Evolutionary conservation across 176 grass and related monocot genomes (phyloP), one percentile per base, ranked within the genome.

Genomic region (Phragmites australis): DNA sequence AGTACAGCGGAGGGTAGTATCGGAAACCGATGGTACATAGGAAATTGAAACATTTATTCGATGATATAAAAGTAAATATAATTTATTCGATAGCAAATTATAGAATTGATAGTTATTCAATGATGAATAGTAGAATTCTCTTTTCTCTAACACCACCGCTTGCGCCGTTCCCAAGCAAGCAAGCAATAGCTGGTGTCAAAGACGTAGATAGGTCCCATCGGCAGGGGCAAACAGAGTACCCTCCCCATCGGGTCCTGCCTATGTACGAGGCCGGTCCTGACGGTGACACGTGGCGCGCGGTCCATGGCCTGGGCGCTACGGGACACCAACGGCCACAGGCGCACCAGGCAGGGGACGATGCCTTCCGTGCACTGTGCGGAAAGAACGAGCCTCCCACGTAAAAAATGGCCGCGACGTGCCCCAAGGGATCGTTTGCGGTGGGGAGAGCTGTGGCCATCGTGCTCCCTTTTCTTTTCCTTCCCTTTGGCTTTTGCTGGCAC

Each of bases 271-370:
- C 29, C 10, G 6, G 71, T 7, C 48, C 6, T 21, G 39, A 26
- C 8, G 0, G 10, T 53, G 19, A 83, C 48, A 68, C 50, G 50
- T 18, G 72, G 62, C 60, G 14, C 8, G 6, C 9, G 0, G 6
- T 0, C 6, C 6, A 9, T 29, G 23, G 31, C 25, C 16, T 7
- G 1, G 5, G 4, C 4, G 4, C 2, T 1, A 8, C 11, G 19
- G 34, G 61, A 76, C 29, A 83, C 18, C 8, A 7, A 83, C 0
- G 71, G 62, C 70, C 65, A 84, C 54, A 71, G 48, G 23, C 29
- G 27, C 74, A 8, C 41, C 48, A 62, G 60, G 85, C 63, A 66
- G 57, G 70, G 78, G 72, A 70, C 41, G 54, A 88, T 89, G 51
- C 78, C 78, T 86, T 89, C 51, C 60, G 50, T 86, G 83, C 4